Percentiles rank a stretch among this genome's conserved stretches.
These are phyloP conservation scores for Sophora flavescens DNA, from an alignment of 306 rosid species.

Conservation along the genomic window DNA sequence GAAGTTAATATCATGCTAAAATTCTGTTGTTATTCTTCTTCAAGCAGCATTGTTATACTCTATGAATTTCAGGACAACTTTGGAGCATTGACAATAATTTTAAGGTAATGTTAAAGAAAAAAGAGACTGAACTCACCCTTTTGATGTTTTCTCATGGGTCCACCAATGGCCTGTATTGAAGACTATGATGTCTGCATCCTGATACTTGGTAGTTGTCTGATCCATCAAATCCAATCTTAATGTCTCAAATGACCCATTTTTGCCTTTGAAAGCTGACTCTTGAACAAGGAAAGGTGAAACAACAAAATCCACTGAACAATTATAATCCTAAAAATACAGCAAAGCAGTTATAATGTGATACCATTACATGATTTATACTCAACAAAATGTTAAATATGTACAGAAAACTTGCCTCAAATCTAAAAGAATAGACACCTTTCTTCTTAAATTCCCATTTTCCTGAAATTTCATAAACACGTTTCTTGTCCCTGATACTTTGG, in stretches of 20 bases:
- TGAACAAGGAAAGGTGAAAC: slow-evolving; percentile 77
- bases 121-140: slow-evolving; percentile 59
- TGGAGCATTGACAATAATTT: neutral
- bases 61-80: neutral
- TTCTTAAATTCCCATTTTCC: slow-evolving; percentile 82
- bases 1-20: neutral
- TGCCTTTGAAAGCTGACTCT: slow-evolving; percentile 64
- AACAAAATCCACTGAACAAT: slow-evolving; percentile 81
- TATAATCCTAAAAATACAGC: slow-evolving; percentile 67
- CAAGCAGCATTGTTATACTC: neutral
- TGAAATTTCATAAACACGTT: slow-evolving; percentile 71
- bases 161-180: slow-evolving; percentile 96
- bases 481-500: slow-evolving; percentile 59
- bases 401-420: slow-evolving; percentile 74
- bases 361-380: neutral
- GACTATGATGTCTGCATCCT: slow-evolving; percentile 72
- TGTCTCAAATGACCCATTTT: slow-evolving; percentile 71
- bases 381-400: neutral
- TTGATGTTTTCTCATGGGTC: slow-evolving; percentile 92
- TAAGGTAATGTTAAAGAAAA: neutral
- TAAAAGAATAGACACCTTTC: slow-evolving; percentile 74
- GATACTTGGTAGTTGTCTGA: slow-evolving; percentile 58
- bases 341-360: slow-evolving; percentile 12
- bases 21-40: neutral
- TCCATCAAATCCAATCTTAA: slow-evolving; percentile 89